These are phyloP conservation scores for Metschnikowia noctiluminum DNA, from an alignment of 805 yeast species.

Conservation along the genomic window DNA sequence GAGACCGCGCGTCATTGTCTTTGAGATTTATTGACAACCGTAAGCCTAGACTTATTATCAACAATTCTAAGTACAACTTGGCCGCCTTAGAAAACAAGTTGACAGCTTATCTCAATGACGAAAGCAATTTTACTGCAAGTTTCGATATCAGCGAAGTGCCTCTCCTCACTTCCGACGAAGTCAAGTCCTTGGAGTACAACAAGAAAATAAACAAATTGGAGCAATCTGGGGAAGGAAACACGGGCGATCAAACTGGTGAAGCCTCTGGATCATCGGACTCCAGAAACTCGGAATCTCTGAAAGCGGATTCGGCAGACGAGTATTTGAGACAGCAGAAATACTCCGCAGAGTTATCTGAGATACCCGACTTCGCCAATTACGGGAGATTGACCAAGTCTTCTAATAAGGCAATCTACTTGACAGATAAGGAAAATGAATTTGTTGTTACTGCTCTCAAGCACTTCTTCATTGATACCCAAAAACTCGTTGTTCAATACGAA, in stretches of 20 bases:
- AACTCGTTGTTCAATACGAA: conserved; percentile 76
- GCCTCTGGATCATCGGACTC: conserved; percentile 3
- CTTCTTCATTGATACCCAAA: conserved; percentile 61
- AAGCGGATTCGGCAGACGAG: conserved; percentile 21
- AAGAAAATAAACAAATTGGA: conserved; percentile 45
- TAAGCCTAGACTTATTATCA: conserved; percentile 51
- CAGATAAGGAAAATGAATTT: conserved; percentile 92
- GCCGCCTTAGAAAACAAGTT: conserved; percentile 75
- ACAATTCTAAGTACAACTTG: conserved; percentile 68
- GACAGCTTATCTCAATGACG: conserved; percentile 63
- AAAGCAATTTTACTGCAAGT: conserved; percentile 46
- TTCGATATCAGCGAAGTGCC: conserved; percentile 75
- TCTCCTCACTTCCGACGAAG: conserved; percentile 61
- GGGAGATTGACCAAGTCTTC: conserved; percentile 79
- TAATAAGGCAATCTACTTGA: conserved; percentile 54
- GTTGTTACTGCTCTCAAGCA: conserved; percentile 84
- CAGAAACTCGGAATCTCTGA: conserved; percentile 20
- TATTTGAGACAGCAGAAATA: conserved; percentile 58
- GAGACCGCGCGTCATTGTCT: conserved; percentile 93
- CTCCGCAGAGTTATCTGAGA: conserved; percentile 62
- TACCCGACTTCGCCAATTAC: conserved; percentile 69
- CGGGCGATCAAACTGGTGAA: conserved; percentile 17
- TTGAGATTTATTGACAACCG: conserved; percentile 54
- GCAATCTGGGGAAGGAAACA: conserved; percentile 18
- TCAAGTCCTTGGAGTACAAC: conserved; percentile 59